These are phyloP conservation scores for Skeletonema costatum DNA, from an alignment of 108 stramenopile genomes.

Conservation along the genomic window DNA sequence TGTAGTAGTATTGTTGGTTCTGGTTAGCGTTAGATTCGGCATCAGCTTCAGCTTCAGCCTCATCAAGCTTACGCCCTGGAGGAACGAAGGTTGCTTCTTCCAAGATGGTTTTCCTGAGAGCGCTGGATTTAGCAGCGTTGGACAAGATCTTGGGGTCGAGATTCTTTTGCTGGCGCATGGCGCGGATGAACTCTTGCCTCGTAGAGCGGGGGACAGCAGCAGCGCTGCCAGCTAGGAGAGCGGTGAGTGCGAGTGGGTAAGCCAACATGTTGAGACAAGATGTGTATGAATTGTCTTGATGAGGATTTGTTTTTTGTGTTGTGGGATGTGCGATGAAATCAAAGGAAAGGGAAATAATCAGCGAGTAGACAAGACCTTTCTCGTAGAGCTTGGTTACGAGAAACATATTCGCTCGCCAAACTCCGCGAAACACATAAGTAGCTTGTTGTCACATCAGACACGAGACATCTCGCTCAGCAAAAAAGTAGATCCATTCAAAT, in stretches of 20 bases:
- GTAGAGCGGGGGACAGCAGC: not conserved
- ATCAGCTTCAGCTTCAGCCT: not conserved
- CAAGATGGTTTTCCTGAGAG: not conserved
- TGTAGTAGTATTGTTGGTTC: too few species aligned
- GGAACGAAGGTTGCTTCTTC: not conserved
- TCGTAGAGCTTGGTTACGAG: too few species aligned
- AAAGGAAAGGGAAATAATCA: too few species aligned
- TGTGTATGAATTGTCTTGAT: not conserved
- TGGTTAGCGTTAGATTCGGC: not conserved
- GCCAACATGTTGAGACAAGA: not conserved
- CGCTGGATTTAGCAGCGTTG: not conserved
- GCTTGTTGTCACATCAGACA: too few species aligned
- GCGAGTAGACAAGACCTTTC: too few species aligned
- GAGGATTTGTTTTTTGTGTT: too few species aligned
- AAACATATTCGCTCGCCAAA: too few species aligned
- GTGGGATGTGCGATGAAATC: too few species aligned
- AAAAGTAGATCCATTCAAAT: too few species aligned
- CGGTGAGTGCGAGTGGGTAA: not conserved
- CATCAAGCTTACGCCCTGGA: not conserved
- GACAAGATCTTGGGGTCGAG: not conserved
- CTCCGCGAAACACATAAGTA: too few species aligned
- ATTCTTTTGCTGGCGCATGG: not conserved
- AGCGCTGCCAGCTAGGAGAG: not conserved
- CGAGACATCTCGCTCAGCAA: too few species aligned
- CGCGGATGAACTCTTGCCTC: not conserved